Base-by-base conservation (phyloP, 2,329 filamentous ascomycete genomes). In the Clarireedia hainanense region DNA sequence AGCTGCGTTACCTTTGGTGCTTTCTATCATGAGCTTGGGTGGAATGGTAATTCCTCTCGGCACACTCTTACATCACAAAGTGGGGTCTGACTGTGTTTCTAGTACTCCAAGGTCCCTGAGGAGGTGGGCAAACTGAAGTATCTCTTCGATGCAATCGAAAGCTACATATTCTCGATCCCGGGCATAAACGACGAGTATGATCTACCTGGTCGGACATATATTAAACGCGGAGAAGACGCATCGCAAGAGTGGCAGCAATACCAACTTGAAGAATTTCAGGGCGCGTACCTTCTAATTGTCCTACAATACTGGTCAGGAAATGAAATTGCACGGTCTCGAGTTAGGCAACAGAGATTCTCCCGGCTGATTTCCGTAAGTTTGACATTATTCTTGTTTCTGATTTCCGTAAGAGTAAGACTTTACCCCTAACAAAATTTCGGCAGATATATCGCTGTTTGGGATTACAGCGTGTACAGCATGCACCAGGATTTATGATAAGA, bases 281-380 rank as follows among this genome's bases (percentile, higher is more conserved):
- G 66, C 12, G 65, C 64, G 0, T 67, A 68, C 60, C 61, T 69
- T 9, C 63, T 66, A 57, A 60, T 67, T 54, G 61, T 68, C 24
- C 40, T 67, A 20, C 67, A 69, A 56, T 67, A 64, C 34, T 69
- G 66, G 67, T 62, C 61, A 27, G 67, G 66, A 12, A 68, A 62
- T 39, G 46, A 59, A 6, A 57, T 58, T 10, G 67, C 67, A 12
- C 62, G 61, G 36, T 61, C 60, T 14, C 60, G 67, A 58, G 64
- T 65, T 23, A 63, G 66, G 7, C 65, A 68, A 39, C 61, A 64
- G 40, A 55, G 67, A 36, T 68, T 68, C 40, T 49, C 61, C 34
- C 60, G 63, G 57, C 52, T 68, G 36, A 55, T 64, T 45, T 60
- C 63, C 6, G 67, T 68, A 61, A 59, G 64, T 63, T 20, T 5